phyloP scores from a whole-genome alignment of 73 alveolate species.

The Paraurostyla sp. region DNA sequence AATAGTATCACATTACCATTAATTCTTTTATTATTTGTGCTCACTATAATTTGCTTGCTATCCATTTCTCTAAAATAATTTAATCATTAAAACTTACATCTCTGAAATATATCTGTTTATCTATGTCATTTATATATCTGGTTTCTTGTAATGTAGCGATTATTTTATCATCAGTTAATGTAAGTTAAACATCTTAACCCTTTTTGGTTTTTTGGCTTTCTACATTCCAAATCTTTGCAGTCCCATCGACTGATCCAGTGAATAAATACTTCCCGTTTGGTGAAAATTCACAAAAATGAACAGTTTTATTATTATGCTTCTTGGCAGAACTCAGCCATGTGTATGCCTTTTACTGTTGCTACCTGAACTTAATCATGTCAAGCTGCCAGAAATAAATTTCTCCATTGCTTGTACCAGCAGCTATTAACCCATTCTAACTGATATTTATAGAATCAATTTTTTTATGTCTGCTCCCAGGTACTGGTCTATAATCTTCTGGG shows the following conservation, averaged over 20 bases:
- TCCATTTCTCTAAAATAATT: slow-evolving; percentile 22
- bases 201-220: slow-evolving; percentile 16
- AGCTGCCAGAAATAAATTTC: slow-evolving; percentile 63
- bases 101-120: neutral
- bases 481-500: slow-evolving; percentile 59
- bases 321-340: slow-evolving; percentile 37
- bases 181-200: neutral
- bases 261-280: slow-evolving; percentile 69
- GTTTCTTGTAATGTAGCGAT: neutral
- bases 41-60: neutral
- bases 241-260: slow-evolving; percentile 78
- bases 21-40: neutral
- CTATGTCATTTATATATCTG: neutral
- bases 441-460: slow-evolving; percentile 59
- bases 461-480: slow-evolving; percentile 37
- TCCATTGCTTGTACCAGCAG: slow-evolving; percentile 67
- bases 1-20: slow-evolving; percentile 62
- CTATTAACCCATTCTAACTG: slow-evolving; percentile 54
- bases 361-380: slow-evolving; percentile 32
- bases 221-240: slow-evolving; percentile 60
- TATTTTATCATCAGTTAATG: neutral
- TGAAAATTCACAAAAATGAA: slow-evolving; percentile 63
- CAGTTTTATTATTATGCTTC: slow-evolving; percentile 50
- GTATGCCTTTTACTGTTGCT: slow-evolving; percentile 9
- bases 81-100: neutral